Percentiles rank a stretch among this genome's conserved stretches.
phyloP scores from a whole-genome alignment of 805 yeast species.

The Citeromyces nyonsensis region DNA sequence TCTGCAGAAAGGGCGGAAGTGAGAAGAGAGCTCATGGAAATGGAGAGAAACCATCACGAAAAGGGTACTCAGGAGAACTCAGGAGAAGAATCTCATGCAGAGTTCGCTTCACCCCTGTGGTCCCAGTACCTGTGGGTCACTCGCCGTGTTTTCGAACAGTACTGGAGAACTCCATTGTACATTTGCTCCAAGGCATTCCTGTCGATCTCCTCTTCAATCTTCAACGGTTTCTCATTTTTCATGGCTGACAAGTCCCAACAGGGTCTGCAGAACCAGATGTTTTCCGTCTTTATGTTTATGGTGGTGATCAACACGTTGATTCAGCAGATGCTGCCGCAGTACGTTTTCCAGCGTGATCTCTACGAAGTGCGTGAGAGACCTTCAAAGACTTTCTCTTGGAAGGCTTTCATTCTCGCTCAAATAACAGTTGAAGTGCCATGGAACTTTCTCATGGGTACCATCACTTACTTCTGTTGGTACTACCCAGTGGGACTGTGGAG shows the following conservation, averaged over 20 bases:
- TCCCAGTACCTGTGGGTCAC: slow-evolving; percentile 28
- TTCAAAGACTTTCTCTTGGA: slow-evolving; percentile 56
- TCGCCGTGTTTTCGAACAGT: slow-evolving; percentile 37
- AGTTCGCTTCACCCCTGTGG: slow-evolving; percentile 25
- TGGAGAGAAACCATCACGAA: slow-evolving; percentile 29
- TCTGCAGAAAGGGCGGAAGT: slow-evolving; percentile 49
- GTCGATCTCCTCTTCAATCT: slow-evolving; percentile 34
- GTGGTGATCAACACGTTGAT: slow-evolving; percentile 38
- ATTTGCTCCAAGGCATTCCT: slow-evolving; percentile 41
- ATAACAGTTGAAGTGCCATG: slow-evolving; percentile 54
- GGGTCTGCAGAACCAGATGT: slow-evolving; percentile 74
- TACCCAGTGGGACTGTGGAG: slow-evolving; percentile 56
- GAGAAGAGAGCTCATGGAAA: slow-evolving; percentile 37
- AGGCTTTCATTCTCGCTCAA: slow-evolving; percentile 44
- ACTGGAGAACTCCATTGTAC: slow-evolving; percentile 50
- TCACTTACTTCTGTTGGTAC: slow-evolving; percentile 48
- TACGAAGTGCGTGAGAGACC: slow-evolving; percentile 67
- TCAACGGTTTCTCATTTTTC: slow-evolving; percentile 58
- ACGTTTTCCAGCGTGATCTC: slow-evolving; percentile 42
- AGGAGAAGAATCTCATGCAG: slow-evolving; percentile 15
- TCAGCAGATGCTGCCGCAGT: slow-evolving; percentile 51
- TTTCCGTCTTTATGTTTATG: slow-evolving; percentile 55
- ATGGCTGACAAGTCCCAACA: slow-evolving; percentile 46
- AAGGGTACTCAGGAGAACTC: too few species aligned
- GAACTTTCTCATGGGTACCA: slow-evolving; percentile 45